phyloP scores from a whole-genome alignment of 2,329 filamentous ascomycete species.

The Fusarium sororula region DNA sequence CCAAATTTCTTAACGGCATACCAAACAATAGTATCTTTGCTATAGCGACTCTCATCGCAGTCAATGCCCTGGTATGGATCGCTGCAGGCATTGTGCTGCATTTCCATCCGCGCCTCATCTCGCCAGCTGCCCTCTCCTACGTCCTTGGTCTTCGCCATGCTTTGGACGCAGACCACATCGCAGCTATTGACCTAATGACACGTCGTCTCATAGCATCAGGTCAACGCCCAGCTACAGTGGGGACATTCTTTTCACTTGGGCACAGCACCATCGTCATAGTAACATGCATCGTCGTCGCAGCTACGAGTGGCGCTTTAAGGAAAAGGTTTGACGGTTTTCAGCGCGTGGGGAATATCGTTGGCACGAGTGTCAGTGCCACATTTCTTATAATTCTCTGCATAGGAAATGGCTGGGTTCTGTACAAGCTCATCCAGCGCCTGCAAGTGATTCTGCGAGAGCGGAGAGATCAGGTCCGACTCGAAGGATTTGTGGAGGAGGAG shows the following conservation, averaged over 20 bases:
- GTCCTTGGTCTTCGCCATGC: slow-evolving; percentile 91
- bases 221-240: slow-evolving; percentile 88
- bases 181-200: slow-evolving; percentile 94
- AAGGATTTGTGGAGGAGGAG: slow-evolving; percentile 40
- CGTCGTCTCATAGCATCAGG: slow-evolving; percentile 86
- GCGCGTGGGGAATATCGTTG: slow-evolving; percentile 85
- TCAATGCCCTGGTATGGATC: slow-evolving; percentile 66
- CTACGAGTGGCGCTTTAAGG: slow-evolving; percentile 84
- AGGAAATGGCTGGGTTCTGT: slow-evolving; percentile 88
- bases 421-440: slow-evolving; percentile 77
- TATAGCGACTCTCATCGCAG: slow-evolving; percentile 58
- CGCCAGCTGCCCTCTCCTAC: slow-evolving; percentile 85
- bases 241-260: slow-evolving; percentile 92
- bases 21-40: slow-evolving; percentile 54
- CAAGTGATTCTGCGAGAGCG: slow-evolving; percentile 62
- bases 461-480: slow-evolving; percentile 31
- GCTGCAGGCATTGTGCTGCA: slow-evolving; percentile 62
- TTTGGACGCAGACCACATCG: slow-evolving; percentile 92
- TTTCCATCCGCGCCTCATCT: slow-evolving; percentile 70
- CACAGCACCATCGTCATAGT: slow-evolving; percentile 93
- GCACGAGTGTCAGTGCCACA: slow-evolving; percentile 83
- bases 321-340: slow-evolving; percentile 83
- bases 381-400: slow-evolving; percentile 85
- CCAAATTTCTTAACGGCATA: slow-evolving; percentile 45
- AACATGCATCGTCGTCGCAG: slow-evolving; percentile 91